Conservation (phyloP, 371 early-diverging fungal genomes). For the Mucor lusitanicus region DNA sequence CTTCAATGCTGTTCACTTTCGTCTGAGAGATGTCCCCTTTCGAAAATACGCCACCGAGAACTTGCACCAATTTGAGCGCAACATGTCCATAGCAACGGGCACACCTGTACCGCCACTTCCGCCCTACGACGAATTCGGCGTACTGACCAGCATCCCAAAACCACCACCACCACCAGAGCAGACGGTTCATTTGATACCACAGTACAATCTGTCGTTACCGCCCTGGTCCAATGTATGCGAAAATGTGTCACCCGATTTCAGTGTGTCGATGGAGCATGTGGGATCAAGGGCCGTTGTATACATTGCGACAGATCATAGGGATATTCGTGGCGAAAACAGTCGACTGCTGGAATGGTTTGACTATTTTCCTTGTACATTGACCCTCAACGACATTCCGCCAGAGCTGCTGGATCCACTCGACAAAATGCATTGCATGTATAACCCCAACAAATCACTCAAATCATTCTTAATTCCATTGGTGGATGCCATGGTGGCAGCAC, state of each 20-base stretch:
- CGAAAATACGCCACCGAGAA: slow-evolving; percentile 35
- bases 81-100: slow-evolving; percentile 29
- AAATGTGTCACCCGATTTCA: slow-evolving; percentile 29
- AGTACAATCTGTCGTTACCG: slow-evolving; percentile 8
- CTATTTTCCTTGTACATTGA: slow-evolving; percentile 45
- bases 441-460: slow-evolving; percentile 34
- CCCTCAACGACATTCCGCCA: slow-evolving; percentile 37
- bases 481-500: slow-evolving; percentile 47
- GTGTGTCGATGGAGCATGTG: slow-evolving; percentile 8
- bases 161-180: slow-evolving; percentile 20
- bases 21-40: slow-evolving; percentile 60
- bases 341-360: slow-evolving; percentile 39
- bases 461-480: slow-evolving; percentile 47
- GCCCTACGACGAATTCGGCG: slow-evolving; percentile 18
- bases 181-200: slow-evolving; percentile 13
- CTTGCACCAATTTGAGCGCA: slow-evolving; percentile 32
- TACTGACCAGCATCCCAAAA: slow-evolving; percentile 10
- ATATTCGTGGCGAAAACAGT: slow-evolving; percentile 32
- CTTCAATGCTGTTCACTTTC: slow-evolving; percentile 53
- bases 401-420: slow-evolving; percentile 30
- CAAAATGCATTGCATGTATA: slow-evolving; percentile 27
- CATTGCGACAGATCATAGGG: slow-evolving; percentile 46
- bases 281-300: slow-evolving; percentile 37
- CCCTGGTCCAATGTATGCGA: slow-evolving; percentile 29
- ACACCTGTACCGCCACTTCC: slow-evolving; percentile 21